These are phyloP conservation scores for Globisporangium nodosum DNA, from an alignment of 352 stramenopile species.

Conservation along the genomic window DNA sequence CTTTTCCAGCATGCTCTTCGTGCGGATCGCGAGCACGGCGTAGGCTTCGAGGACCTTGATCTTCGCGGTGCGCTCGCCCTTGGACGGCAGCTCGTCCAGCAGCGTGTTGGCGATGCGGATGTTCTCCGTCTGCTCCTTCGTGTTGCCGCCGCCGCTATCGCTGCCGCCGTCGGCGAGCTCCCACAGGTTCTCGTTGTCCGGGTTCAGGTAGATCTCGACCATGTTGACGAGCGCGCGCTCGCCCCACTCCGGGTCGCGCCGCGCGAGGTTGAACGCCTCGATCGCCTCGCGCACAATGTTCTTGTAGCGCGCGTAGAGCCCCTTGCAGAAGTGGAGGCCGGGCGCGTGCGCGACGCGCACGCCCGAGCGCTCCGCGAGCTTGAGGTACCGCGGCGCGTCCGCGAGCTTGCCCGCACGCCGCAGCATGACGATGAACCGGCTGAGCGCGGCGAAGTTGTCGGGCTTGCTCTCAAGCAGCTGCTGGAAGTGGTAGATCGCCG, in stretches of 20 bases:
- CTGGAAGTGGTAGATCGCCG: conserved; percentile 86
- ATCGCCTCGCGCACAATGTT: conserved; percentile 91
- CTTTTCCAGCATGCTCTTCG: conserved; percentile 83
- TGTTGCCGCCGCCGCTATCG: conserved; percentile 25
- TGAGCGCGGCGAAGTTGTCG: conserved; percentile 88
- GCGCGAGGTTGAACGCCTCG: conserved; percentile 85
- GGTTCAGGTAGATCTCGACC: conserved; percentile 93
- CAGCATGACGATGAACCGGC: conserved; percentile 86
- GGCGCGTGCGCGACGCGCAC: conserved; percentile 71
- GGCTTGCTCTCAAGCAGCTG: conserved; percentile 86
- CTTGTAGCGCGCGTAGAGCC: conserved; percentile 83
- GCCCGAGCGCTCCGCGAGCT: conserved; percentile 70
- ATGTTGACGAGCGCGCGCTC: conserved; percentile 87
- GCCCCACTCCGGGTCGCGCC: conserved; percentile 87
- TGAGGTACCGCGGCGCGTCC: conserved; percentile 65
- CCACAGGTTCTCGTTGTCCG: conserved; percentile 92
- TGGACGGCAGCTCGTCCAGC: conserved; percentile 75
- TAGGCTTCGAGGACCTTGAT: conserved; percentile 87
- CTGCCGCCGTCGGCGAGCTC: conserved; percentile 29
- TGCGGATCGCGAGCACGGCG: conserved; percentile 69
- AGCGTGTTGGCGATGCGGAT: conserved; percentile 86
- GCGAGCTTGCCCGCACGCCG: conserved; percentile 78
- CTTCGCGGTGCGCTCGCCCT: conserved; percentile 45
- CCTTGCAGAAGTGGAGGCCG: conserved; percentile 89
- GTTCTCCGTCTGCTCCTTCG: conserved; percentile 81